Evolutionary conservation across 176 grass and related monocot genomes (phyloP), one percentile per base, ranked within the genome.

Genomic region (Carex kokanica): DNA sequence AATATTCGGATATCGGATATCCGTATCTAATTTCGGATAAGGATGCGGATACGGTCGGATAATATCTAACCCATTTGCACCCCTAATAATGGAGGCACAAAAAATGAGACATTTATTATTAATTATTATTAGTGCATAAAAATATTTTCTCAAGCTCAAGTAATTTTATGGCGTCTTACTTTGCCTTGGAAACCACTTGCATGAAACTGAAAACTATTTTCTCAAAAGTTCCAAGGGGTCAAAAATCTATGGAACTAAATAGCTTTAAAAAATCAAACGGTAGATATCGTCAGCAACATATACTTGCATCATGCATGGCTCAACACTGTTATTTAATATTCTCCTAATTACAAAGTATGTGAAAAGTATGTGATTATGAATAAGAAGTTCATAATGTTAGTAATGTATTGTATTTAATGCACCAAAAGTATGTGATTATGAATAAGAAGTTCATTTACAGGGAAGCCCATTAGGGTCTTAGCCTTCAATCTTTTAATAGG

Each of bases 401-500:
- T 69, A 69, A 5, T 40, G 15, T 6, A 38, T 20, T 34, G 41
- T 69, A 69, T 69, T 69, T 32, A 32, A 41, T 36, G 66, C 31
- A 64, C 66, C 40, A 66, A 69, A 69, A 69, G 5, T 40, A 40
- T 69, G 66, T 69, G 66, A 16, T 69, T 38, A 69, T 69, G 6
- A 69, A 69, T 69, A 43, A 60, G n/a, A 20, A 71, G 11, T 43
- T 45, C 67, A 71, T 38, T 71, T 45, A n/a, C 67, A 29, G 72
- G 36, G 23, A 77, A 55, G 72, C 23, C 40, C 17, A 77, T 29
- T 55, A 77, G 21, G 68, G 24, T 16, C 49, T 55, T 77, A 77
- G 45, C 13, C 47, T 77, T 77, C 51, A 55, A 77, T 74, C 64
- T 74, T 74, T 74, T 11, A 45, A 73, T n/a, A 15, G 70, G 43